Conservation (phyloP, 805 yeast species). For the Yamadazyma endophytica region DNA sequence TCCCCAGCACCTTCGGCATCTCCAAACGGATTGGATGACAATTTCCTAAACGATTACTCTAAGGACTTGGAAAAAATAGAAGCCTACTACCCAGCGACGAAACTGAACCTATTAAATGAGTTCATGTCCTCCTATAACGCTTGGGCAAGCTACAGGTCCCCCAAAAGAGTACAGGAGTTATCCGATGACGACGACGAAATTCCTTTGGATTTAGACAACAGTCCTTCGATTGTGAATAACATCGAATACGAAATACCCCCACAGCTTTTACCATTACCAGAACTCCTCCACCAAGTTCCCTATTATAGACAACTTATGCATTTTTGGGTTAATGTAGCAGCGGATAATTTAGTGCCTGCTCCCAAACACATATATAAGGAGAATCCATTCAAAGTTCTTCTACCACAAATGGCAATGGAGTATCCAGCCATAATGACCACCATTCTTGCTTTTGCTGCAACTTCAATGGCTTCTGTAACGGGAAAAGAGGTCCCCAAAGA, state of each 20-base stretch:
- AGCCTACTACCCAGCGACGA: conserved; percentile 15
- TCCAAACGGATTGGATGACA: conserved; percentile 8
- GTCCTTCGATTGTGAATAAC: neutral
- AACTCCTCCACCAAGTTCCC: conserved; percentile 54
- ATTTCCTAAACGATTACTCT: conserved; percentile 23
- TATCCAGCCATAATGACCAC: conserved; percentile 55
- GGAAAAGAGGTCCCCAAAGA: conserved; percentile 30
- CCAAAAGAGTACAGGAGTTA: neutral
- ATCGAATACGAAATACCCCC: conserved; percentile 25
- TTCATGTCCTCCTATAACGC: no score
- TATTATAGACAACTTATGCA: conserved; percentile 58
- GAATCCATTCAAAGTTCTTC: conserved; percentile 61
- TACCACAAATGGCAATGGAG: conserved; percentile 67
- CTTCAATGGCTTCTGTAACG: conserved; percentile 21
- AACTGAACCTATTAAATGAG: no score
- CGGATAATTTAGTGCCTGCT: conserved; percentile 62
- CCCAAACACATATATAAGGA: conserved; percentile 51
- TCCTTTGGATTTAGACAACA: conserved; percentile 4
- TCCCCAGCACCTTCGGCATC: neutral
- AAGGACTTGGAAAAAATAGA: conserved; percentile 34
- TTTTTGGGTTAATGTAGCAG: conserved; percentile 58
- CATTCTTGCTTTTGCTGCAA: conserved; percentile 43
- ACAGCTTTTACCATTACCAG: conserved; percentile 51
- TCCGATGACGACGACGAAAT: neutral
- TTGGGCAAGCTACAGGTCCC: neutral